Evolutionary conservation across 768 basidiomycete genomes (phyloP).

Genomic region (Rossbeevera mucosa): DNA sequence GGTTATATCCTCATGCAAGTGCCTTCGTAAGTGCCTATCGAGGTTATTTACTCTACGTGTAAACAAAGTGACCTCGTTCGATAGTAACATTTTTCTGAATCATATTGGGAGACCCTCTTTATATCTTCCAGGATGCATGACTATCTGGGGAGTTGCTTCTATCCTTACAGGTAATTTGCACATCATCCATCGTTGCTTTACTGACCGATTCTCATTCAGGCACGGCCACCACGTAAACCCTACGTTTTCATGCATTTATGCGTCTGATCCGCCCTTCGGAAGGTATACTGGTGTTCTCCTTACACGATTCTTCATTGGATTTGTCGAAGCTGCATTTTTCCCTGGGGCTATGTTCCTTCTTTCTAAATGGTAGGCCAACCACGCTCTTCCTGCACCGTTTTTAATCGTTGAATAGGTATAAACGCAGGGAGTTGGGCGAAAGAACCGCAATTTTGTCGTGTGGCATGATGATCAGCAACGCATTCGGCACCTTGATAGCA

Average conservation of each 20-base stretch:
- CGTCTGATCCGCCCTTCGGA: slow-evolving; percentile 6
- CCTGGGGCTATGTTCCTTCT: slow-evolving; percentile 51
- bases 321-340: slow-evolving; percentile 68
- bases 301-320: slow-evolving; percentile 74
- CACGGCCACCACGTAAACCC: slow-evolving; percentile 36
- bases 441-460: slow-evolving; percentile 66
- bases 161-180: slow-evolving; percentile 43
- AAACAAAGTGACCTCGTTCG: neutral
- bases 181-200: neutral
- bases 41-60: neutral
- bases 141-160: slow-evolving; percentile 64
- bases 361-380: slow-evolving; percentile 32
- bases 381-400: slow-evolving; percentile 33
- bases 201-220: slow-evolving; percentile 24
- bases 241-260: neutral
- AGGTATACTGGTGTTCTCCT: slow-evolving; percentile 63
- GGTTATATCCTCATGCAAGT: slow-evolving; percentile 80
- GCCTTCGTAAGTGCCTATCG: slow-evolving; percentile 50
- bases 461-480: slow-evolving; percentile 74
- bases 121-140: slow-evolving; percentile 65
- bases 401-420: slow-evolving; percentile 56
- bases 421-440: slow-evolving; percentile 61
- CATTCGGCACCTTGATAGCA: slow-evolving; percentile 75
- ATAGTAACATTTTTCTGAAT: slow-evolving; percentile 68
- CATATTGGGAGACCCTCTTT: slow-evolving; percentile 63